Conservation (phyloP, 176 grass and related monocot species). For the Lolium rigidum region DNA sequence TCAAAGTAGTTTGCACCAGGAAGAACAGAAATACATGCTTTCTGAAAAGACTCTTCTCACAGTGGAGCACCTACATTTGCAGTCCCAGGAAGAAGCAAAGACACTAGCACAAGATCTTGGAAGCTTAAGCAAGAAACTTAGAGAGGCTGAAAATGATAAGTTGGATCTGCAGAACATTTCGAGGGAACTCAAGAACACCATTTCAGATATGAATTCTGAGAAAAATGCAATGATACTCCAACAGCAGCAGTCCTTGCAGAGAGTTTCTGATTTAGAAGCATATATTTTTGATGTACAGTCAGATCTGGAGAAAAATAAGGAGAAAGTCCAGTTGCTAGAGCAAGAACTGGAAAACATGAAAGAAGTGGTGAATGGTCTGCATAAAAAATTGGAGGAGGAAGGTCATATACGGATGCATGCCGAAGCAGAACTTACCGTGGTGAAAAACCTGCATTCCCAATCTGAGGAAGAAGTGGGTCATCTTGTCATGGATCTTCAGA, state of each 20-base stretch:
- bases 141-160: conserved; percentile 27
- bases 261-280: conserved; percentile 38
- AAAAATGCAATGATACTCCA: conserved; percentile 26
- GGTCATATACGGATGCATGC: conserved; percentile 25
- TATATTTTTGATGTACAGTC: conserved; percentile 14
- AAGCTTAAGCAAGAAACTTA: conserved; percentile 25
- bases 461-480: conserved; percentile 34
- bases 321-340: conserved; percentile 39
- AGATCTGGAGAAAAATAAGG: conserved; percentile 48
- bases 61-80: conserved; percentile 26
- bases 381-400: conserved; percentile 44
- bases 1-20: conserved; percentile 33
- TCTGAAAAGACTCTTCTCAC: conserved; percentile 33
- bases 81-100: conserved; percentile 45
- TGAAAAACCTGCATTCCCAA: conserved; percentile 21
- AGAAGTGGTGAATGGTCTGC: conserved; percentile 37
- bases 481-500: conserved; percentile 32
- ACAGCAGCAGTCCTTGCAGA: conserved; percentile 38
- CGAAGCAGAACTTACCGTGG: conserved; percentile 16
- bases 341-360: conserved; percentile 37
- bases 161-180: conserved; percentile 34
- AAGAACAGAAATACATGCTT: conserved; percentile 28
- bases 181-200: conserved; percentile 23
- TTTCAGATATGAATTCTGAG: conserved; percentile 37
- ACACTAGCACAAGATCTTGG: conserved; percentile 26